Conservation (phyloP, 2,329 filamentous ascomycete genomes). For the Aspergillus chevalieri region DNA sequence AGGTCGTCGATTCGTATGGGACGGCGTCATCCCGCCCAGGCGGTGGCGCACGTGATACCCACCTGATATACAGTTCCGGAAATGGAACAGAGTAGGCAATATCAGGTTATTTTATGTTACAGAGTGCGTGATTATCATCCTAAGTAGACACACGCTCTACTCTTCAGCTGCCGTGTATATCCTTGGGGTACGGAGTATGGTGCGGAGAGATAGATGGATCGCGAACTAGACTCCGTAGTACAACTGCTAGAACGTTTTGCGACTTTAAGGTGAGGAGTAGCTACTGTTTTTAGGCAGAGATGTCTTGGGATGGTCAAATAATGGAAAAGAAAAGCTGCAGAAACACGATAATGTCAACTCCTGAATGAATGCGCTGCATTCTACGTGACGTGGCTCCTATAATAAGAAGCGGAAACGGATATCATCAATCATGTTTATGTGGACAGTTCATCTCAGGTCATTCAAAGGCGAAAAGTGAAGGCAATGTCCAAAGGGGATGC, state of each 20-base stretch:
- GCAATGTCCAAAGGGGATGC: not conserved
- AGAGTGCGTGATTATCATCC: too few species aligned
- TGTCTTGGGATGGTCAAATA: too few species aligned
- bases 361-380: not conserved
- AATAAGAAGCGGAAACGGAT: not conserved
- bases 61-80: not conserved
- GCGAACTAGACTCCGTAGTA: too few species aligned
- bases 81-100: not conserved
- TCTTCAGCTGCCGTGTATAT: too few species aligned
- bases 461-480: too few species aligned
- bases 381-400: not conserved
- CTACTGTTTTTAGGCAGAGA: too few species aligned
- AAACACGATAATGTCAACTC: not conserved
- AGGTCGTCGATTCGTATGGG: not conserved
- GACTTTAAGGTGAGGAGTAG: too few species aligned
- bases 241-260: too few species aligned
- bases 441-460: not conserved
- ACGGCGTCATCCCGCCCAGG: not conserved
- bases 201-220: too few species aligned
- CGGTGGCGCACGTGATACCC: slow-evolving; percentile 7
- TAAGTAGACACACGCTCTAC: too few species aligned
- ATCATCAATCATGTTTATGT: not conserved
- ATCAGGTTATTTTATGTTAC: not conserved
- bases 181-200: too few species aligned
- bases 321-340: too few species aligned